A percentile compares a stretch with the other conserved stretches of the same genome.
phyloP scores from a whole-genome alignment of 2,329 filamentous ascomycete genomes.

The Fusarium incarnatum region DNA sequence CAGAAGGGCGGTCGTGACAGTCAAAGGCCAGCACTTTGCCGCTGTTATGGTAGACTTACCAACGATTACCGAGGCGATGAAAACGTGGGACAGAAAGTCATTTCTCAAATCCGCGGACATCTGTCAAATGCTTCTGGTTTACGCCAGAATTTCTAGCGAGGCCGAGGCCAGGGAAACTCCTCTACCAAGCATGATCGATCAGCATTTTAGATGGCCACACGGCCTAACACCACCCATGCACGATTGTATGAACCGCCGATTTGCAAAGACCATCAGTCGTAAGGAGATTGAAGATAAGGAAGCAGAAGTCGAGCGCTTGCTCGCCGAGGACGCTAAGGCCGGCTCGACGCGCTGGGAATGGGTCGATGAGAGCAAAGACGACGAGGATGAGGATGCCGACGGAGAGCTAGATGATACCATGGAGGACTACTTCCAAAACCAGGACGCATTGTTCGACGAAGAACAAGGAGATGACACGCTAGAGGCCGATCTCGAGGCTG shows the following conservation, averaged over 20 bases:
- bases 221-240: constrained; percentile 90
- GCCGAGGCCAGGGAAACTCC: constrained; percentile 73
- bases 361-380: constrained; percentile 64
- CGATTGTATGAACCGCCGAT: constrained; percentile 83
- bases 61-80: constrained; percentile 90
- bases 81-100: constrained; percentile 88
- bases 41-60: constrained; percentile 85
- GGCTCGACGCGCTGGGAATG: constrained; percentile 72
- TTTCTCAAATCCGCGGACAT: constrained; percentile 92
- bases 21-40: constrained; percentile 78
- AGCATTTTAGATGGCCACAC: constrained; percentile 80
- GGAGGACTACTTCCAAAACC: constrained; percentile 54
- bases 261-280: constrained; percentile 84
- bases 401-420: constrained; percentile 60
- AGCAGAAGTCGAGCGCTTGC: constrained; percentile 78
- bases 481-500: constrained; percentile 66
- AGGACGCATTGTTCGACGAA: constrained; percentile 48
- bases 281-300: constrained; percentile 89
- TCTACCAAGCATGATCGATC: constrained; percentile 78
- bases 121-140: constrained; percentile 87
- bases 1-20: constrained; percentile 76
- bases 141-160: constrained; percentile 74
- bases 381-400: constrained; percentile 65
- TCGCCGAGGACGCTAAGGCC: constrained; percentile 75
- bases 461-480: constrained; percentile 60